Evolutionary conservation across 2,329 filamentous ascomycete genomes (phyloP).

Genomic region (Monilinia polystroma): DNA sequence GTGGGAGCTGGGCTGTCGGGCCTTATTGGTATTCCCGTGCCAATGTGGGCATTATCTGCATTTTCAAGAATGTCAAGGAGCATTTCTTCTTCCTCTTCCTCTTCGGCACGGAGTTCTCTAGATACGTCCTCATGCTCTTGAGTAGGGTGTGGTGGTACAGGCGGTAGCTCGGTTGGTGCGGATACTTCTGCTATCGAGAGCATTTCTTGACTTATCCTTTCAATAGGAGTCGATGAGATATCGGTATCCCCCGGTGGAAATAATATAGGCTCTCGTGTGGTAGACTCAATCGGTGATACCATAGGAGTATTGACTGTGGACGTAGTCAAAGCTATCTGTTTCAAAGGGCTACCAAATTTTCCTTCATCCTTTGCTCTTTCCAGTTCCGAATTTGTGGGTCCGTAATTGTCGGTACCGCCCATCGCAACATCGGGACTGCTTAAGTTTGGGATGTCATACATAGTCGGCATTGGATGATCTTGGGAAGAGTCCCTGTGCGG

Average conservation of each 20-base stretch:
- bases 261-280: conserved; percentile 1
- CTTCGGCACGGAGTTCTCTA: conserved; percentile 28
- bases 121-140: conserved; percentile 23
- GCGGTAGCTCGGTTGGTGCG: conserved; percentile 27
- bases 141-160: conserved; percentile 30
- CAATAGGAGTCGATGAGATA: conserved; percentile 10
- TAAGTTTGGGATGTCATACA: conserved; percentile 24
- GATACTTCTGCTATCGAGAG: conserved; percentile 25
- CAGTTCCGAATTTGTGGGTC: conserved; percentile 25
- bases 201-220: conserved; percentile 29
- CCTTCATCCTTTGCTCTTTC: conserved; percentile 29
- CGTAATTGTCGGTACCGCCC: conserved; percentile 25
- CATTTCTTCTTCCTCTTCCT: conserved; percentile 37
- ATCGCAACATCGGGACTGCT: conserved; percentile 25
- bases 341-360: conserved; percentile 37
- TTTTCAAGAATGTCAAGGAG: conserved; percentile 33
- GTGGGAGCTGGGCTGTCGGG: neutral
- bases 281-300: conserved; percentile 25
- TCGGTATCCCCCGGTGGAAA: neutral
- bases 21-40: neutral
- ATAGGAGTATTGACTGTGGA: conserved; percentile 37
- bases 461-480: conserved; percentile 23
- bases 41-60: conserved; percentile 27
- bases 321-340: conserved; percentile 35
- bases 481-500: conserved; percentile 27